phyloP scores from a whole-genome alignment of 78 protist species.

The Dictyostelium firmibasis region DNA sequence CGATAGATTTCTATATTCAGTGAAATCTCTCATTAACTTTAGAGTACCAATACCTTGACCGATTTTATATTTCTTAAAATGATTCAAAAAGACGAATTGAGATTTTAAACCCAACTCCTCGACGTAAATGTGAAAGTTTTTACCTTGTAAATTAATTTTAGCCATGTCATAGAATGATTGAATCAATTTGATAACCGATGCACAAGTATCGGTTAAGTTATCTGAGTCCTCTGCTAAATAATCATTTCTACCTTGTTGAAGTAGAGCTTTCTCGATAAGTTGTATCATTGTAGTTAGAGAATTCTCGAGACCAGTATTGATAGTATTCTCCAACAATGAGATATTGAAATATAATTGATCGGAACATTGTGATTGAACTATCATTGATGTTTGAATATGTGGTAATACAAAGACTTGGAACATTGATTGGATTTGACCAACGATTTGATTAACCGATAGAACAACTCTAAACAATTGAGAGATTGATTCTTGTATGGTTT shows the following conservation, averaged over 20 bases:
- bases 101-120: constrained; percentile 63
- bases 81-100: constrained; percentile 40
- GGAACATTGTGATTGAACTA: constrained; percentile 54
- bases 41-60: constrained; percentile 59
- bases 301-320: constrained; percentile 22
- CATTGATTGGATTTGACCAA: constrained; percentile 68
- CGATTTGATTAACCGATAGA: constrained; percentile 37
- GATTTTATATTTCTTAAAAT: constrained; percentile 62
- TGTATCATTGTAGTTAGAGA: constrained; percentile 10
- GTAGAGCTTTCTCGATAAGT: constrained; percentile 7
- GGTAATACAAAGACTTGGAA: constrained; percentile 49
- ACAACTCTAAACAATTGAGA: constrained; percentile 18
- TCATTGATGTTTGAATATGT: constrained; percentile 28
- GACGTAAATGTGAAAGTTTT: constrained; percentile 22
- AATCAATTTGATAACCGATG: background rate
- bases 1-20: background rate
- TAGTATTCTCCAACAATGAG: constrained; percentile 4
- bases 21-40: constrained; percentile 40
- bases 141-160: constrained; percentile 49
- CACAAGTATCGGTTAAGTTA: constrained; percentile 39
- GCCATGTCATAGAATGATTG: constrained; percentile 38
- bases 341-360: constrained; percentile 53
- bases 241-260: constrained; percentile 40
- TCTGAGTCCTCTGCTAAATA: constrained; percentile 2
- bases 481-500: background rate